Evolutionary conservation across 768 basidiomycete genomes (phyloP), one percentile per base, ranked within the genome.

Genomic region (Macrocybe gigantea): DNA sequence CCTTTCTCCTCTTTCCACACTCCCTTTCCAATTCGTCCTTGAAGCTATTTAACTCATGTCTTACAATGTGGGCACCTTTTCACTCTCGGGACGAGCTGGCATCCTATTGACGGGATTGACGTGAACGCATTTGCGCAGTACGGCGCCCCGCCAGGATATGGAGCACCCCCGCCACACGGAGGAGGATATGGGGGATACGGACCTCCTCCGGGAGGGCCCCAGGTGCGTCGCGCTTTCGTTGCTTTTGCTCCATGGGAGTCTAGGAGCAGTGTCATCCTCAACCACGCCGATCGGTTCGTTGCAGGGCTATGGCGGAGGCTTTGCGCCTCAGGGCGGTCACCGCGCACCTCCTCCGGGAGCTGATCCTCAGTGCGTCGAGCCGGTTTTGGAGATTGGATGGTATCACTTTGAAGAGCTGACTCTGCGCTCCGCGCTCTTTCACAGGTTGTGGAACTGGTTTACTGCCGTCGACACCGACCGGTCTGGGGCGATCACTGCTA

Each of bases 401-500:
- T 2, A 38, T 38, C 37, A n/a, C n/a, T 38, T 30, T 31, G 22
- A 13, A 13, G 9, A 15, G 31, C 33, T 49, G 30, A 45, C 31
- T 15, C 8, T 15, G 29, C 30, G 39, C 47, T 47, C 37, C 47
- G 45, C 29, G 33, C 45, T 42, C 22, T 13, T 29, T 14, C 45
- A 7, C 38, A 90, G 88, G 57, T 59, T 90, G 6, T 89, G 86
- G 85, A 64, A 53, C 43, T 87, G 85, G 84, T 92, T 91, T 64
- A 52, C 56, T 14, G 61, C 80, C 8, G 88, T 90, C 14, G 88
- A 91, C 63, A 63, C 64, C 1, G 80, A 91, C 63, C 59, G 80
- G 66, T 86, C 85, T 6, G 84, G 83, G 0, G 67, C 72, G 48
- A 88, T 92, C 57, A 72, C 72, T 41, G 79, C 81, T 5, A 51